Evolutionary conservation across 2,329 filamentous ascomycete species (phyloP).

Genomic region (Penicillium sp.): DNA sequence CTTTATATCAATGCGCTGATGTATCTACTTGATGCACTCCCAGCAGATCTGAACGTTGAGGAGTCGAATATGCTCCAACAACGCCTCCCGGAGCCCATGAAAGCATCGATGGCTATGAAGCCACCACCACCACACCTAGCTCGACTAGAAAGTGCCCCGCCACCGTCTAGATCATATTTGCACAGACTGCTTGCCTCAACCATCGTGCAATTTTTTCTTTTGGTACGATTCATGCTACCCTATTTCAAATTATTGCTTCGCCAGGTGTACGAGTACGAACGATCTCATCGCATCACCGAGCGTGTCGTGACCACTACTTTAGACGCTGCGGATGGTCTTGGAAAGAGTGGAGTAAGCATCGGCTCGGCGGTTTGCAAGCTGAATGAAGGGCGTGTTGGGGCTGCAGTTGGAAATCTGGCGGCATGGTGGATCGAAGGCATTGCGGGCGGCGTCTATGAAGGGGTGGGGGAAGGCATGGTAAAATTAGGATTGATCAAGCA

Average conservation of each 20-base stretch:
- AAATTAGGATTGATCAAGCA: constrained; percentile 44
- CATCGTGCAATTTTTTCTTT: constrained; percentile 63
- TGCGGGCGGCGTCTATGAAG: constrained; percentile 69
- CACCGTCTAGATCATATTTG: constrained; percentile 52
- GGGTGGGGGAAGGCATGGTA: constrained; percentile 59
- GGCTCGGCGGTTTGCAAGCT: constrained; percentile 62
- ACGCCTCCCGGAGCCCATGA: constrained; percentile 30
- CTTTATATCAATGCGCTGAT: constrained; percentile 43
- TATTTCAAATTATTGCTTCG: constrained; percentile 61
- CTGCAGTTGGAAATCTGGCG: constrained; percentile 59
- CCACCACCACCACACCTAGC: neutral
- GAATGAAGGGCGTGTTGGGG: constrained; percentile 68
- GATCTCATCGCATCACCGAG: constrained; percentile 67
- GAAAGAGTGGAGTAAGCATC: constrained; percentile 56
- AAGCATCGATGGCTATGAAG: constrained; percentile 15
- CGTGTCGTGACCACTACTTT: constrained; percentile 58
- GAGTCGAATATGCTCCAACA: constrained; percentile 34
- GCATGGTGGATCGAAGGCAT: constrained; percentile 68
- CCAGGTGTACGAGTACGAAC: constrained; percentile 64
- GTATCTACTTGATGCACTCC: constrained; percentile 43
- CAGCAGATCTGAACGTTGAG: constrained; percentile 34
- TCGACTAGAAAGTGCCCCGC: neutral
- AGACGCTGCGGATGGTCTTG: constrained; percentile 57
- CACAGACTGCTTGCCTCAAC: constrained; percentile 62
- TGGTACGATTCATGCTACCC: constrained; percentile 64